Conservation (phyloP, 495 filamentous ascomycete genomes). For the Aspergillus bridgeri region DNA sequence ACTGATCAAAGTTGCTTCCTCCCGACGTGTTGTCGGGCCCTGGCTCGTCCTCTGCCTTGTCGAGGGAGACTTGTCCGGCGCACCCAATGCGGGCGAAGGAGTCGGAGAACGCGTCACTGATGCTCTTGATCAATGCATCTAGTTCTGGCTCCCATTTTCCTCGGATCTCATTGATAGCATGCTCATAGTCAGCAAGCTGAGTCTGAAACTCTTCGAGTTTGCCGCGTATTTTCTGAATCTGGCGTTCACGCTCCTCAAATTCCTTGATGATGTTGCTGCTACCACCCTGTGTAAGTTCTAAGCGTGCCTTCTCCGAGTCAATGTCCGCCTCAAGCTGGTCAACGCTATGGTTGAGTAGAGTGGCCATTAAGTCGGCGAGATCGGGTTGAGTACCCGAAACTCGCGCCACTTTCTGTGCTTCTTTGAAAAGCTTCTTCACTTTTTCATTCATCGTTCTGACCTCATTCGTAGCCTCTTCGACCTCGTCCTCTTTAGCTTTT, state of each 20-base stretch:
- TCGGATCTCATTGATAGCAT: constrained; percentile 56
- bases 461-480: constrained; percentile 32
- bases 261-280: constrained; percentile 74
- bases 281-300: constrained; percentile 76
- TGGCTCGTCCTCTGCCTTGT: constrained; percentile 38
- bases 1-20: constrained; percentile 82
- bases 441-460: constrained; percentile 27
- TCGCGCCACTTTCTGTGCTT: constrained; percentile 30
- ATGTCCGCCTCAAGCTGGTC: constrained; percentile 74
- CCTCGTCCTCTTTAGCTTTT: constrained; percentile 39
- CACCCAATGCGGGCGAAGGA: constrained; percentile 93
- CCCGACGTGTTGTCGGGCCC: constrained; percentile 45
- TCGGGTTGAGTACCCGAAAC: constrained; percentile 19
- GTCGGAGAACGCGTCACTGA: constrained; percentile 83
- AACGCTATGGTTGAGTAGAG: constrained; percentile 43
- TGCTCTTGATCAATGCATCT: constrained; percentile 70
- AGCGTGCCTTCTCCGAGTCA: constrained; percentile 64
- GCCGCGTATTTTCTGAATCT: constrained; percentile 52
- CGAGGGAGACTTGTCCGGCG: constrained; percentile 82
- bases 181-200: constrained; percentile 48
- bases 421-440: constrained; percentile 32
- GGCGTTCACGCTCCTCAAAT: constrained; percentile 66
- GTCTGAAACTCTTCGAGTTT: constrained; percentile 43
- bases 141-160: constrained; percentile 78
- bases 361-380: constrained; percentile 28